Percentiles rank a stretch among this genome's conserved stretches.
Conservation (phyloP, 805 yeast genomes). For the Wickerhamiella dianesei region DNA sequence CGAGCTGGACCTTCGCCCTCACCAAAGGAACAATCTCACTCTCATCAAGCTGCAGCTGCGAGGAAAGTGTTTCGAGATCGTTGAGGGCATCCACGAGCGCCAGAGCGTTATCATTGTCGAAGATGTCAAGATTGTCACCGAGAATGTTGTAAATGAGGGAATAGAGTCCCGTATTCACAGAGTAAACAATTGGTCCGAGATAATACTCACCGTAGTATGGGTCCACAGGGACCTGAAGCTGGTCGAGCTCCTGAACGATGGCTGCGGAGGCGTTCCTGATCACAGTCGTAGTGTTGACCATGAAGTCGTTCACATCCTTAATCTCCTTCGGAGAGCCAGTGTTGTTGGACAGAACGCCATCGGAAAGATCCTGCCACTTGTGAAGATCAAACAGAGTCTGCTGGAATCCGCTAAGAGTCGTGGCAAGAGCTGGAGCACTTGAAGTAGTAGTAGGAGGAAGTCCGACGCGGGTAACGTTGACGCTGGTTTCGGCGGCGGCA, state of each 20-base stretch:
- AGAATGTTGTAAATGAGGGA: not conserved
- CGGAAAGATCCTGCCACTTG: not conserved
- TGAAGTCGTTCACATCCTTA: not conserved
- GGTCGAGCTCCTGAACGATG: not conserved
- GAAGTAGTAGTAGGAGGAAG: not conserved
- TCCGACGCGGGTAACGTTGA: not conserved
- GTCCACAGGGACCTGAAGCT: not conserved
- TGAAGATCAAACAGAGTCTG: not conserved
- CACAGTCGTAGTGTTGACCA: not conserved
- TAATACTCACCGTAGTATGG: not conserved
- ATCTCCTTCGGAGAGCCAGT: not conserved
- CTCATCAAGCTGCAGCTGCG: not conserved
- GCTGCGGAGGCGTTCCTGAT: not conserved
- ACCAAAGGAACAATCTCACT: not conserved
- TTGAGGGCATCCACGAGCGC: not conserved
- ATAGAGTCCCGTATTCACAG: not conserved
- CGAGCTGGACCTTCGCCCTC: not conserved
- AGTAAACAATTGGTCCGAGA: not conserved
- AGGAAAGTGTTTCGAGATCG: not conserved
- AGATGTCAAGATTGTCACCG: not conserved
- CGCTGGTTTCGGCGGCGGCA: not conserved
- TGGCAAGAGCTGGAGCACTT: conserved; percentile 5
- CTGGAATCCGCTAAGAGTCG: conserved; percentile 7
- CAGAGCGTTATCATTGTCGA: not conserved
- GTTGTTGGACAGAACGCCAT: not conserved